Evolutionary conservation across 805 yeast genomes (phyloP), one percentile per base, ranked within the genome.

Genomic region (Candida mattraensis): DNA sequence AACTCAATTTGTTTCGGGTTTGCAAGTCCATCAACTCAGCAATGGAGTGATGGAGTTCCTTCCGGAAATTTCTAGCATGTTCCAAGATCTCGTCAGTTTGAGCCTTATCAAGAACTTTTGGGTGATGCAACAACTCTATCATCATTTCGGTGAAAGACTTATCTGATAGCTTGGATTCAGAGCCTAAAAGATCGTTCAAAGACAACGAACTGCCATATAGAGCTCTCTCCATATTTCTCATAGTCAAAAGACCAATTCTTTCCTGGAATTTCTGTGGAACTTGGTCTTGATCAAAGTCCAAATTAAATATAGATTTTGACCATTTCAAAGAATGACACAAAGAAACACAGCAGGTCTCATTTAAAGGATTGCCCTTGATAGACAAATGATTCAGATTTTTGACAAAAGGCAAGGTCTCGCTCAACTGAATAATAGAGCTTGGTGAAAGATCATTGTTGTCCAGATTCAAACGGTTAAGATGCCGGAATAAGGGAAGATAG

Each of bases 201-300:
- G 37, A 18, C 9, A 28, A 37, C 7, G 24, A 26, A 11, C 43
- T 28, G 3, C 46, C 57, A 38, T 70, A 69, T 36, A 81, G 61
- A 34, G 72, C 67, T 15, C 63, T 57, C 48, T 83, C 87, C 82
- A 88, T 81, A 58, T 89, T 89, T 50, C 83, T 74, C 81, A 89
- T 80, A 30, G 93, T 75, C 48, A 83, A 80, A 28, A 85, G 70
- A 1, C 94, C 93, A 40, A 88, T 74, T 50, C 80, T 74, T 26
- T 87, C 84, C 50, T 76, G 78, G 45, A 82, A 70, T 32, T 71
- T 66, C 35, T 72, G 75, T 9, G 89, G 81, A 46, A 85, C 69
- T 14, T 68, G 60, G 14, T 70, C 79, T 39, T 70, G 70, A 48
- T 85, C 89, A 33, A 85, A 67, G 47, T 83, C 93, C 24, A 87